Evolutionary conservation across 805 yeast genomes (phyloP).

Genomic region (Starmerella stigmatis): DNA sequence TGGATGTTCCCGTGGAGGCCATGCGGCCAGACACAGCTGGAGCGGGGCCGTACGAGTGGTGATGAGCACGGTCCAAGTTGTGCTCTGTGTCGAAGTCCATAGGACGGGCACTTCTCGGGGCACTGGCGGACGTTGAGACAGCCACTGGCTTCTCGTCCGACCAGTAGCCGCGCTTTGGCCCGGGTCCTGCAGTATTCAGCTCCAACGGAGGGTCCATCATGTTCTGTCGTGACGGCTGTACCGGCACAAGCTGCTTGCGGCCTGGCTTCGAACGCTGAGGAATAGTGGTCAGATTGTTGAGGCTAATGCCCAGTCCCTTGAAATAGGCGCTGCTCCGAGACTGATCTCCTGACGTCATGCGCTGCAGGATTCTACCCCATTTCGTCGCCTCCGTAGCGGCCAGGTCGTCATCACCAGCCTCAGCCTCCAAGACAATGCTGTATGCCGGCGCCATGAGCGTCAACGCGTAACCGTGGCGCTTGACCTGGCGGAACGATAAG

Average conservation of each 20-base stretch:
- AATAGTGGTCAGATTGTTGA: neutral
- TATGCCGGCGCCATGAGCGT: slow-evolving; percentile 15
- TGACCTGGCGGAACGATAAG: slow-evolving; percentile 16
- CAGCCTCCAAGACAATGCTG: slow-evolving; percentile 14
- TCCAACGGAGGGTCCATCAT: too few species aligned
- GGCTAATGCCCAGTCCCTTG: slow-evolving; percentile 17
- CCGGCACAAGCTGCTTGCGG: slow-evolving; percentile 2
- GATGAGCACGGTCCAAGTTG: too few species aligned
- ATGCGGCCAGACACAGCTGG: too few species aligned
- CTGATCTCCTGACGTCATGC: slow-evolving; percentile 9
- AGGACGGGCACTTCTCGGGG: too few species aligned
- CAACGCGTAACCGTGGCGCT: slow-evolving; percentile 20
- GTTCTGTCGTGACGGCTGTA: neutral
- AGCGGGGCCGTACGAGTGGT: too few species aligned
- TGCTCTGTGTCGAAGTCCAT: too few species aligned
- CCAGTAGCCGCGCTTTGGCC: too few species aligned
- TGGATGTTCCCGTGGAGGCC: too few species aligned
- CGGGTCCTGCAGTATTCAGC: too few species aligned
- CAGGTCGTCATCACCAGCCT: slow-evolving; percentile 7
- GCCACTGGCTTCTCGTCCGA: too few species aligned
- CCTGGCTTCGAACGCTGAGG: neutral
- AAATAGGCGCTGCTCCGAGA: slow-evolving; percentile 4
- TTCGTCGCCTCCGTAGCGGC: slow-evolving; percentile 8
- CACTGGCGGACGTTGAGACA: too few species aligned
- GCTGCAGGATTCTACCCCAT: slow-evolving; percentile 20